Conservation (phyloP, 179 eudicot genomes). For the Vitellaria paradoxa region DNA sequence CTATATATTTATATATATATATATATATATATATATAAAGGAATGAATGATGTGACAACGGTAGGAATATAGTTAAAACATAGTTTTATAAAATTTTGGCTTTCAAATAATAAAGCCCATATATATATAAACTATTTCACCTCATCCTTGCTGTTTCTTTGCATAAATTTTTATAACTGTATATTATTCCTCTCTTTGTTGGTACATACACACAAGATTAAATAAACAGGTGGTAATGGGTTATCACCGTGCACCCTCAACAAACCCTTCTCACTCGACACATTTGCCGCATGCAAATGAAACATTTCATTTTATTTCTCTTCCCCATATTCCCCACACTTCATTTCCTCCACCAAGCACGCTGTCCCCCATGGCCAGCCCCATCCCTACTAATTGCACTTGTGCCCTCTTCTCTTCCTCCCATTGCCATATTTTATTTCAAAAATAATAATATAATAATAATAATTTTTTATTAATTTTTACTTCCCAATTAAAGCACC, state of each 20-base stretch:
- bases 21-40: too few relatives aligned
- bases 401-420: not conserved
- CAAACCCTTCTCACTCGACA: conserved; percentile 21
- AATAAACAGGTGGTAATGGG: conserved; percentile 26
- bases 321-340: conserved; percentile 24
- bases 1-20: too few relatives aligned
- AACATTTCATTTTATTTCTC: conserved; percentile 33
- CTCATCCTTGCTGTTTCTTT: too few relatives aligned
- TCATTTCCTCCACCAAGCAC: conserved; percentile 17
- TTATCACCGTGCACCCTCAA: conserved; percentile 23
- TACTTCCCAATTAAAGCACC: conserved; percentile 1
- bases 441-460: too few relatives aligned
- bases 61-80: too few relatives aligned
- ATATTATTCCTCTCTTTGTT: too few relatives aligned
- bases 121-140: too few relatives aligned
- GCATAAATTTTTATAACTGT: too few relatives aligned
- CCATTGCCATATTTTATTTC: not conserved
- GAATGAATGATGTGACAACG: too few relatives aligned
- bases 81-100: too few relatives aligned
- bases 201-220: conserved; percentile 3
- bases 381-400: conserved; percentile 5
- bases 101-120: too few relatives aligned
- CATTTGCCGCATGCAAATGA: conserved; percentile 31
- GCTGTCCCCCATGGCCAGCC: conserved; percentile 7
- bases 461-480: too few relatives aligned